A percentile compares a stretch with the other conserved stretches of the same genome.
Evolutionary conservation across 345 rosid species (phyloP).

Genomic region (Sisymbrium altissimum): DNA sequence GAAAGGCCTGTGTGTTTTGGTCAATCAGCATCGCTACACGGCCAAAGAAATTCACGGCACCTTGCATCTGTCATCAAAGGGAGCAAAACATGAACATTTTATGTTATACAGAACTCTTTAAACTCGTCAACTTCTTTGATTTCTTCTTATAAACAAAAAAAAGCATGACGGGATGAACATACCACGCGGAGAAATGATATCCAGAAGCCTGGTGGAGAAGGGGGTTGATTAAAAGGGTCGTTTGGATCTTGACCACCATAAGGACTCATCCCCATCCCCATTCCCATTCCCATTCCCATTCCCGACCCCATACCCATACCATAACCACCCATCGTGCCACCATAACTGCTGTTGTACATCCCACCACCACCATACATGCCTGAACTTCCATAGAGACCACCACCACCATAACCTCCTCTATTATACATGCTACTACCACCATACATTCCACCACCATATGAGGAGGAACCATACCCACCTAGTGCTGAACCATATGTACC

Average conservation of each 20-base stretch:
- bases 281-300: background rate
- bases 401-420: constrained; percentile 72
- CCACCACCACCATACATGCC: constrained; percentile 66
- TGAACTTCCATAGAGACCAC: constrained; percentile 56
- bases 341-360: constrained; percentile 47
- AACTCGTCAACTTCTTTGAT: background rate
- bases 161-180: constrained; percentile 16
- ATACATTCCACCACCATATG: constrained; percentile 51
- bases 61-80: constrained; percentile 72
- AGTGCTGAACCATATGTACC: constrained; percentile 49
- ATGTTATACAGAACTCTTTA: background rate
- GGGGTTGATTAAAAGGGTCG: constrained; percentile 73
- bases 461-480: constrained; percentile 69
- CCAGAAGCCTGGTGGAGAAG: constrained; percentile 99
- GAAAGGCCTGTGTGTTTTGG: constrained; percentile 88
- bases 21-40: constrained; percentile 74
- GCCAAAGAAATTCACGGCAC: constrained; percentile 78
- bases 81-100: background rate
- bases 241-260: constrained; percentile 91
- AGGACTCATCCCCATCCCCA: constrained; percentile 80
- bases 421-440: constrained; percentile 74
- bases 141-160: background rate
- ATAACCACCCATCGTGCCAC: constrained; percentile 88
- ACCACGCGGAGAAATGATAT: constrained; percentile 93
- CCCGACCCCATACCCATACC: constrained; percentile 81